Evolutionary conservation across 371 early-diverging fungal species (phyloP).

Genomic region (Lichtheimia corymbifera): DNA sequence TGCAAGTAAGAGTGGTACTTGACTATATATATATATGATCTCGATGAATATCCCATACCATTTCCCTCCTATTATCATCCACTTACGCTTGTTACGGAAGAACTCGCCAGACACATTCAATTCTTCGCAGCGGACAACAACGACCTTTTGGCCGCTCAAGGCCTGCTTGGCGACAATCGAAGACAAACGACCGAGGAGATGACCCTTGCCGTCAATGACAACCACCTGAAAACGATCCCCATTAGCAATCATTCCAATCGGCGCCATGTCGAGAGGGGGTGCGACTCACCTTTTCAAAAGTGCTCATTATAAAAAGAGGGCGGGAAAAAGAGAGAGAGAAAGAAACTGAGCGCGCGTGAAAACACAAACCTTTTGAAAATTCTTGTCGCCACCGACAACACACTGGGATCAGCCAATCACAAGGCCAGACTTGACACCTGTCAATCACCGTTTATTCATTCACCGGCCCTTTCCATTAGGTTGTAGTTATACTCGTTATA

Average conservation of each 20-base stretch:
- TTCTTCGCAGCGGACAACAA: slow-evolving; percentile 97
- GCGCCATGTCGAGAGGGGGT: background rate
- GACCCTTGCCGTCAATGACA: slow-evolving; percentile 99
- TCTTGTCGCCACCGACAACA: slow-evolving; percentile 1
- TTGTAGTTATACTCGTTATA: no score
- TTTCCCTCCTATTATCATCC: no score
- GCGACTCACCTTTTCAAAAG: slow-evolving; percentile 37
- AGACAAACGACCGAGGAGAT: slow-evolving; percentile 98
- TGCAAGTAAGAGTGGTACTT: slow-evolving; percentile 96
- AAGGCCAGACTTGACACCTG: no score
- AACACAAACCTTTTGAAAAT: slow-evolving; percentile 2
- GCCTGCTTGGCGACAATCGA: slow-evolving; percentile 98
- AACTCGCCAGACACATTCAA: slow-evolving; percentile 97
- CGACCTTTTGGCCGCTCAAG: slow-evolving; percentile 96
- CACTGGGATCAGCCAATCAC: no score
- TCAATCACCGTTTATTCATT: no score
- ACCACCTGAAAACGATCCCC: slow-evolving; percentile 71
- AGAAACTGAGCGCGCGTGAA: background rate
- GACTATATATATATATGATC: slow-evolving; percentile 49
- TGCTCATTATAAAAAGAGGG: slow-evolving; percentile 25
- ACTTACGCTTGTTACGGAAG: slow-evolving; percentile 95
- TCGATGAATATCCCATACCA: background rate
- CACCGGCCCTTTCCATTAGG: no score
- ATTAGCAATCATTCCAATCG: background rate
- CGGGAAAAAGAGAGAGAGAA: slow-evolving; percentile 19